Conservation (phyloP, 345 rosid species). For the Eucalyptus fibrosa region DNA sequence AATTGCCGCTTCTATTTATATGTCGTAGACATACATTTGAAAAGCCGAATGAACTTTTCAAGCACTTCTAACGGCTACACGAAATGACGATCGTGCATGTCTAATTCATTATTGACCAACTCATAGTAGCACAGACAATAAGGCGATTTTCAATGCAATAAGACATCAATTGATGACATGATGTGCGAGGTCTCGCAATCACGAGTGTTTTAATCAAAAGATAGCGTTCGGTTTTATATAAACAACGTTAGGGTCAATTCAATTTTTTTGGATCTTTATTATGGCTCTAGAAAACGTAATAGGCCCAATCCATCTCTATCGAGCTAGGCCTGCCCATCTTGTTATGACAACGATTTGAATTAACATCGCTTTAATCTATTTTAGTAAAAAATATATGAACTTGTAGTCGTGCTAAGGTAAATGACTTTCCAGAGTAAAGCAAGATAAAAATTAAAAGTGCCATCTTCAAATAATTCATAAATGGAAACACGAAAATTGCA, state of each 20-base stretch:
- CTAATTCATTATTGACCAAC: background rate
- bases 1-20: background rate
- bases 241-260: background rate
- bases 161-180: background rate
- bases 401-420: background rate
- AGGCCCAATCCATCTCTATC: background rate
- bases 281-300: background rate
- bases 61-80: background rate
- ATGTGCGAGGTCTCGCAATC: background rate
- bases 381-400: background rate
- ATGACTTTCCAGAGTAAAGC: background rate
- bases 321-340: background rate
- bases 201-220: background rate
- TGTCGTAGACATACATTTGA: no score
- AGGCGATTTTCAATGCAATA: background rate
- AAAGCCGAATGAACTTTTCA: background rate
- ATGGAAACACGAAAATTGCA: background rate
- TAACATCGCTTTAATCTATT: background rate
- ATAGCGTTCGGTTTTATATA: background rate
- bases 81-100: background rate
- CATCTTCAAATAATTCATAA: background rate
- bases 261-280: background rate
- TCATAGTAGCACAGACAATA: background rate
- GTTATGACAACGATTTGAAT: background rate
- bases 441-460: background rate